These are phyloP conservation scores for Cnidoscolus chayamansa DNA, from an alignment of 441 rosid species.

Conservation along the genomic window DNA sequence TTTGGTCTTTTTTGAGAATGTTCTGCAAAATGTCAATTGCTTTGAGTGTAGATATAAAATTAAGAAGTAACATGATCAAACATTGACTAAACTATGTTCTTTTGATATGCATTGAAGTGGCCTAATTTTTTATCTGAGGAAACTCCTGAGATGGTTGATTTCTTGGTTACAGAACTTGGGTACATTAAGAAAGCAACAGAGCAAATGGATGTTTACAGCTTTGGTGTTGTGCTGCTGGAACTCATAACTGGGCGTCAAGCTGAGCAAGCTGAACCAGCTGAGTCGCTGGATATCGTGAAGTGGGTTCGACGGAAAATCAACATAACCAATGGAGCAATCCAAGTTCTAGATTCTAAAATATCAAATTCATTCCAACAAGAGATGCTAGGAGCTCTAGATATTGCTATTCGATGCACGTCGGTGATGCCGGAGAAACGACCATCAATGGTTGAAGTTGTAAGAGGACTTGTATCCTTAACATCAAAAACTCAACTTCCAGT, in stretches of 20 bases:
- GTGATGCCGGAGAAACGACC: constrained; percentile 82
- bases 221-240: constrained; percentile 77
- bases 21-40: background rate
- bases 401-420: constrained; percentile 69
- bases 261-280: constrained; percentile 46
- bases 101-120: background rate
- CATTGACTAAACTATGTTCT: background rate
- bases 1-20: no score
- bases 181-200: constrained; percentile 76
- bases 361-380: constrained; percentile 46
- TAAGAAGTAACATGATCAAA: no score
- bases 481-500: constrained; percentile 29
- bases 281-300: constrained; percentile 66
- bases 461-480: constrained; percentile 51
- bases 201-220: constrained; percentile 82
- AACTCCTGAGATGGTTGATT: constrained; percentile 12
- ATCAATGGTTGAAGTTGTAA: constrained; percentile 56
- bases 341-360: constrained; percentile 72
- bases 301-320: constrained; percentile 89
- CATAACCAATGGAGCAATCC: constrained; percentile 58
- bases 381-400: constrained; percentile 68
- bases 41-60: background rate
- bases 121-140: background rate
- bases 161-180: constrained; percentile 53
- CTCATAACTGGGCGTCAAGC: constrained; percentile 76